A percentile compares a stretch with the other conserved stretches of the same genome.
Evolutionary conservation across 2,329 filamentous ascomycete species (phyloP).

Genomic region (Biscogniauxia sp.): DNA sequence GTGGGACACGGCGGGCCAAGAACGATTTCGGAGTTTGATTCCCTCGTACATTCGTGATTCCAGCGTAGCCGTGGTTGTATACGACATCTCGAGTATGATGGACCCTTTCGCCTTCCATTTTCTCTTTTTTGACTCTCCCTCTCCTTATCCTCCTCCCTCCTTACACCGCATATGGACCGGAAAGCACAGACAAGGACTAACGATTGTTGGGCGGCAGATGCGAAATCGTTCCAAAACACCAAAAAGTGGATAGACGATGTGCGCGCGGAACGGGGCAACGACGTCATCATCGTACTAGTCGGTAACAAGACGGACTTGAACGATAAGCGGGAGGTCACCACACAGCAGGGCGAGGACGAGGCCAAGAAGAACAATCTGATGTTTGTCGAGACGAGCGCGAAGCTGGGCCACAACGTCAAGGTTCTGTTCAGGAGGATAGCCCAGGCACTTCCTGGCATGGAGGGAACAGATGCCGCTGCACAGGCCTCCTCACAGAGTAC

Average conservation of each 20-base stretch:
- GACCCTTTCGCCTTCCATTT: background rate
- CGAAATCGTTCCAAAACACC: slow-evolving; percentile 97
- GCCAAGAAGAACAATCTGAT: slow-evolving; percentile 97
- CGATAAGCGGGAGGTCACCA: slow-evolving; percentile 97
- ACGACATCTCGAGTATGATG: slow-evolving; percentile 83
- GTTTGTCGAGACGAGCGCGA: slow-evolving; percentile 99
- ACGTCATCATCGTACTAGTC: slow-evolving; percentile 97
- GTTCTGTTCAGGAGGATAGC: slow-evolving; percentile 96
- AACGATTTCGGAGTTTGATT: slow-evolving; percentile 94
- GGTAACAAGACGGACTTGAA: slow-evolving; percentile 99
- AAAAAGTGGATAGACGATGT: slow-evolving; percentile 99
- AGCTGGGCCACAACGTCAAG: slow-evolving; percentile 97
- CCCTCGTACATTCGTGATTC: slow-evolving; percentile 98
- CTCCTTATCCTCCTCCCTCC: background rate
- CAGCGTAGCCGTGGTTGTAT: slow-evolving; percentile 95
- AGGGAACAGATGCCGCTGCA: slow-evolving; percentile 77
- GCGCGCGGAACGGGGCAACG: slow-evolving; percentile 90
- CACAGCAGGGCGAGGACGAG: slow-evolving; percentile 94
- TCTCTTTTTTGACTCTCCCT: no score
- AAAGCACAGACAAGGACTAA: slow-evolving; percentile 18
- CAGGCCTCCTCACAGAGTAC: slow-evolving; percentile 74
- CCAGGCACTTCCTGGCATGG: slow-evolving; percentile 96
- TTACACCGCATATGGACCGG: slow-evolving; percentile 3
- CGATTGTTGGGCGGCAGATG: slow-evolving; percentile 49
- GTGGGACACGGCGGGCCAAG: slow-evolving; percentile 98